Conservation (phyloP, 805 yeast species). For the Myxozyma udenii region DNA sequence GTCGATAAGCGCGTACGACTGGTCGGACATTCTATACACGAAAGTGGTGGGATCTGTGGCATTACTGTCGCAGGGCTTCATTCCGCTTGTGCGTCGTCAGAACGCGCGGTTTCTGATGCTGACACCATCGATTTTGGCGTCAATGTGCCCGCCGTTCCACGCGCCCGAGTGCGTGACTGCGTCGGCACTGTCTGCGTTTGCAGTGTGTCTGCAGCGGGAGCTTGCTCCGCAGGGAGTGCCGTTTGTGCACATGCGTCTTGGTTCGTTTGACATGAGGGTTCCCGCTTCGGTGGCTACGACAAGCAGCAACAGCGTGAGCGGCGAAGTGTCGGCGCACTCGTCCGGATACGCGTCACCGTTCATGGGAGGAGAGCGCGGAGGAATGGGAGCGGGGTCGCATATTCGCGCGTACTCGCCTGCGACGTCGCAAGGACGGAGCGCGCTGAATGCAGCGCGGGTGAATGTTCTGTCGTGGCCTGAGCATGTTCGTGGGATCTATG, state of each 20-base stretch:
- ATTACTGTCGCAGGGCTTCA: conserved; percentile 54
- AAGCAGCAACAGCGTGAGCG: no score
- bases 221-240: conserved; percentile 45
- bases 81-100: conserved; percentile 53
- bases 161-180: conserved; percentile 59
- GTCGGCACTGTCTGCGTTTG: conserved; percentile 43
- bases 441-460: conserved; percentile 39
- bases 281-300: conserved; percentile 30
- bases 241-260: conserved; percentile 47
- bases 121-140: conserved; percentile 55
- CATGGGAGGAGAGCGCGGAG: conserved; percentile 10
- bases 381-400: conserved; percentile 24
- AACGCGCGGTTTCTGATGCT: conserved; percentile 50
- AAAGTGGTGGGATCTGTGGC: conserved; percentile 50
- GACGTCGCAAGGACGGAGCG: conserved; percentile 31
- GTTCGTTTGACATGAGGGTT: conserved; percentile 45
- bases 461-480: conserved; percentile 46
- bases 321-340: conserved; percentile 2
- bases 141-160: conserved; percentile 58
- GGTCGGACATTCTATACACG: conserved; percentile 49
- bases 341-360: conserved; percentile 22
- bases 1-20: conserved; percentile 48
- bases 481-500: conserved; percentile 39
- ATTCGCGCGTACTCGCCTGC: conserved; percentile 28
- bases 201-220: conserved; percentile 44